Evolutionary conservation across 2,329 filamentous ascomycete species (phyloP).

Genomic region (Coccinonectria pachysandricola): DNA sequence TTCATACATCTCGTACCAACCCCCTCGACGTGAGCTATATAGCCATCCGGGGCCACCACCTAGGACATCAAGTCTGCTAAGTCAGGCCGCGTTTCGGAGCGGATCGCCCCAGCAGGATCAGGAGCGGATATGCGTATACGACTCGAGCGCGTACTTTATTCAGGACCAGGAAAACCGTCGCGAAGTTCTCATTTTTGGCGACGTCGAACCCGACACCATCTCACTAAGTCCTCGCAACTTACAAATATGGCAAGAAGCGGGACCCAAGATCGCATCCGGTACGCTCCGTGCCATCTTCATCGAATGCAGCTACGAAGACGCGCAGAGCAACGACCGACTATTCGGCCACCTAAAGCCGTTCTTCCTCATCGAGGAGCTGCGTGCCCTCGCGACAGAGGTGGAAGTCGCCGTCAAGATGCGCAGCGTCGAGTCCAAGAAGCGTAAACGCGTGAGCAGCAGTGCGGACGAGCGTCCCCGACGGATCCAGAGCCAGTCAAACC

Average conservation of each 20-base stretch:
- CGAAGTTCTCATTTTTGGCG: constrained; percentile 89
- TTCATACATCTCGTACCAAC: constrained; percentile 20
- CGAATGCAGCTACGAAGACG: constrained; percentile 87
- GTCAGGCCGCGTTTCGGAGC: constrained; percentile 19
- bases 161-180: constrained; percentile 58
- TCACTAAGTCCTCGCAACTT: constrained; percentile 72
- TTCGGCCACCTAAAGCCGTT: constrained; percentile 84
- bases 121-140: constrained; percentile 58
- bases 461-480: constrained; percentile 14
- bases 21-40: constrained; percentile 17
- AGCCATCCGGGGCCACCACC: constrained; percentile 12
- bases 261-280: constrained; percentile 68
- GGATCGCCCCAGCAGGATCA: constrained; percentile 21
- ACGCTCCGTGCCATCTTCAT: constrained; percentile 77
- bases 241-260: constrained; percentile 80
- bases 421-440: constrained; percentile 43
- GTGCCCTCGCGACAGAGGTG: constrained; percentile 60
- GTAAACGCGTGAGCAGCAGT: constrained; percentile 44
- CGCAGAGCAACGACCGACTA: constrained; percentile 62
- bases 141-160: constrained; percentile 91
- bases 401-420: constrained; percentile 34
- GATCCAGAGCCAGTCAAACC: constrained; percentile 12
- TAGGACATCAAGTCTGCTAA: constrained; percentile 20
- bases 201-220: constrained; percentile 85
- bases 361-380: constrained; percentile 72